Conservation (phyloP, 768 basidiomycete genomes). For the Phaeolepiota aurea region DNA sequence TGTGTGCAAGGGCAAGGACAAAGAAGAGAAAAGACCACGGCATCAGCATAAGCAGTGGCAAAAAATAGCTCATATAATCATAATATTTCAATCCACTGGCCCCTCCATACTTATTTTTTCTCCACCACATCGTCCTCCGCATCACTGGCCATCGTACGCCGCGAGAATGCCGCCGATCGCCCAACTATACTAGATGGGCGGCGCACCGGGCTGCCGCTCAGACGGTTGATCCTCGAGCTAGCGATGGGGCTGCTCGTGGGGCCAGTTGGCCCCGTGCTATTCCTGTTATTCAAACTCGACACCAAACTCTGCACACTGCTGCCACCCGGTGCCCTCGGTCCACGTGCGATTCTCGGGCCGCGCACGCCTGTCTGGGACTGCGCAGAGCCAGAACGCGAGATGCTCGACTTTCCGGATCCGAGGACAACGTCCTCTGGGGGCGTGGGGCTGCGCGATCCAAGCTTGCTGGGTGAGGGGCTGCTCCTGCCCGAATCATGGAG, state of each 20-base stretch:
- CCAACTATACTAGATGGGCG: conserved; percentile 40
- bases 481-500: conserved; percentile 24
- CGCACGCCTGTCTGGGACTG: conserved; percentile 15
- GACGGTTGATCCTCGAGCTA: conserved; percentile 32
- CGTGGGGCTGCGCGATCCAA: conserved; percentile 35
- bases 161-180: conserved; percentile 46
- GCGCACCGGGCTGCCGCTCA: conserved; percentile 37
- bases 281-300: conserved; percentile 47
- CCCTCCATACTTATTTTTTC: conserved; percentile 24
- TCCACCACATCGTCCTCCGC: conserved; percentile 69
- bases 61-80: no score
- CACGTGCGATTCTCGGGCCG: conserved; percentile 31
- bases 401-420: conserved; percentile 25
- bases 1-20: no score
- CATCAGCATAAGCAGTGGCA: no score
- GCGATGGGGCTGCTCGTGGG: conserved; percentile 20
- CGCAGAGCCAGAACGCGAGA: conserved; percentile 40
- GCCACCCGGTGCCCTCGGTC: conserved; percentile 37
- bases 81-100: no score
- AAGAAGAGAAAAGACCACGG: no score
- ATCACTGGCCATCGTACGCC: conserved; percentile 78
- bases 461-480: conserved; percentile 20
- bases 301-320: conserved; percentile 47
- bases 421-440: conserved; percentile 23
- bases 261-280: conserved; percentile 26